Evolutionary conservation across 192 early-diverging fungal species (phyloP).

Genomic region (Coemansia sp.): DNA sequence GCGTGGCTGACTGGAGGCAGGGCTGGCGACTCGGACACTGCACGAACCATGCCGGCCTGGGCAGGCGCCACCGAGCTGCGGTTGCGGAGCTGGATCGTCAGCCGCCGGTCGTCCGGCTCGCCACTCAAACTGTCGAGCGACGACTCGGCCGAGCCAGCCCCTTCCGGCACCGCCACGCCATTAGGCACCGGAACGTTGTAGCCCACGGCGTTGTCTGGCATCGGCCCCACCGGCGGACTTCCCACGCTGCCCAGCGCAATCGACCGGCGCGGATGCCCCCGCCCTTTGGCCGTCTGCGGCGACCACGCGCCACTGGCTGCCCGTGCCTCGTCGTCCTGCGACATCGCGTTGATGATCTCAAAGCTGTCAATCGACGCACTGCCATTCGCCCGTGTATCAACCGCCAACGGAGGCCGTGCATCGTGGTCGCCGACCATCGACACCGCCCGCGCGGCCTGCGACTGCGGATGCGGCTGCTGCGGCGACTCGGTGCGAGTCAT

Average conservation of each 20-base stretch:
- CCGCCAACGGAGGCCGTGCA: neutral
- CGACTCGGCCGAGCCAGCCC: constrained; percentile 3
- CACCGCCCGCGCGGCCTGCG: constrained; percentile 10
- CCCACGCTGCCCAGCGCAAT: constrained; percentile 21
- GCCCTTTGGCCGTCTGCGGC: constrained; percentile 14
- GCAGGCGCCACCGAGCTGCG: constrained; percentile 12
- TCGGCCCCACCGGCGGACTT: constrained; percentile 7
- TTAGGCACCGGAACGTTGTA: neutral
- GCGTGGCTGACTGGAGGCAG: too few relatives aligned
- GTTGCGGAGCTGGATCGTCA: constrained; percentile 56
- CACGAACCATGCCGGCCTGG: constrained; percentile 13
- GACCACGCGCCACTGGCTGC: constrained; percentile 16
- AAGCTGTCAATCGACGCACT: constrained; percentile 33
- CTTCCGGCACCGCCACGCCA: neutral
- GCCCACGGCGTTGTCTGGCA: neutral
- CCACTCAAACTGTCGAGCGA: constrained; percentile 7
- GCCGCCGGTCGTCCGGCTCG: constrained; percentile 35
- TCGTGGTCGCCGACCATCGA: constrained; percentile 33
- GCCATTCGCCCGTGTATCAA: constrained; percentile 5
- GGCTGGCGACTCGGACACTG: neutral
- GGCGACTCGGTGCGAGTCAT: neutral
- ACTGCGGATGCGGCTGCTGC: constrained; percentile 14
- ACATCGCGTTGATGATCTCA: constrained; percentile 33
- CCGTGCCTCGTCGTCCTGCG: constrained; percentile 1
- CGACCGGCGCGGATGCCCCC: constrained; percentile 31